Base-by-base conservation (phyloP, 805 yeast genomes). In the Wickerhamomyces rabaulensis region DNA sequence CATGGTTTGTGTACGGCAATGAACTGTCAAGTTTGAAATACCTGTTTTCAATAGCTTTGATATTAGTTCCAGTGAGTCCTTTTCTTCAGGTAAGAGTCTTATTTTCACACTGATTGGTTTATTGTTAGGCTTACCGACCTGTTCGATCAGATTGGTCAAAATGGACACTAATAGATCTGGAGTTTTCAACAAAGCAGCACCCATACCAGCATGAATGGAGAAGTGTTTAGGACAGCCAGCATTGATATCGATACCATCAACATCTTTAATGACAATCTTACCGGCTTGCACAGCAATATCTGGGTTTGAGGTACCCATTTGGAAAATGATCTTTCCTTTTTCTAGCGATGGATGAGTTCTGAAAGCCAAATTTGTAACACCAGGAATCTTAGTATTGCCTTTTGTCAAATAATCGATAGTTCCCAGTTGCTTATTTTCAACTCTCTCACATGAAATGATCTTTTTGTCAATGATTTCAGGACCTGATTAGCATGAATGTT, bases 221-320 rank as follows among this genome's bases (percentile, higher is more conserved):
- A 94, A 94, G 55, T 90, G 97, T 63, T 92, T 94, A 3, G 99
- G 99, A 67, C 99, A 94, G 6, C 99, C 99, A 25, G 96, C 89
- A 64, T 94, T 94, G 48, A 94, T 75, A 62, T 94, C 99, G 6
- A 94, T 85, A 9, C 95, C 98, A 52, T 80, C 90, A 3, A 94
- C 98, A 64, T 94, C 98, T 1, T 72, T 60, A 9, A 91, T 88
- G 3, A 94, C 87, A 39, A 83, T 73, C 44, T 76, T 68, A 0
- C 96, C 97, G 1, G 97, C 99, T 50, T 84, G 70, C 1, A 90
- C 96, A 0, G 99, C 99, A 19, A 90, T 66, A 0, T 80, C 84
- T 0, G 98, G 82, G 51, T 81, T 76, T 0, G 96, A 75, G 0
- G 97, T 84, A 15, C 99, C 99, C 70, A 94, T 73, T 66, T 94